Base-by-base conservation (phyloP, 2,329 filamentous ascomycete genomes). In the Fusarium succisae region DNA sequence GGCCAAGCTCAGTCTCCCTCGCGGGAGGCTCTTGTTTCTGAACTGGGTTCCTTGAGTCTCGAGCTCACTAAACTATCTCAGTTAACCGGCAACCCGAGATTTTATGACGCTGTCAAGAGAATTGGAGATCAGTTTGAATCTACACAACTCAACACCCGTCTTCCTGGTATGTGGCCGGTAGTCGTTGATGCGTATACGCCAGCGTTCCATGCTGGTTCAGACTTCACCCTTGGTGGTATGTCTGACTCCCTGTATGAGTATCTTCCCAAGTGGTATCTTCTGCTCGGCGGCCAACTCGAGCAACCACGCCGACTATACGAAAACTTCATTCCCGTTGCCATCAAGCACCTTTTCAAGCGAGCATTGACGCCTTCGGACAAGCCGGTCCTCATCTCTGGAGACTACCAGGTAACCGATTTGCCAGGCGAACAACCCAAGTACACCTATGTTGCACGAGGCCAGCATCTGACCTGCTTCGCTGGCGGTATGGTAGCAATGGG, bases 401-500 rank as follows among this genome's bases (percentile, higher is more conserved):
- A 87, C 30, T 83, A 85, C 13, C 83, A 74, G 30, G 79, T 82
- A n/a, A 77, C 41, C 45, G 65, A 59, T 53, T 50, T 70, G 32
- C 71, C 72, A n/a, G 70, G 75, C 8, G 71, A 76, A 53, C 59
- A 74, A 26, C 71, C 72, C 57, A 79, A 78, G 44, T 76, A 76
- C 39, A 79, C 80, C 28, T 79, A 82, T 22, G 85, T 77, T 18
- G 78, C 83, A 9, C 81, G 85, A 70, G 80, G 80, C 24, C 89
- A 90, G 55, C 91, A 93, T 79, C 81, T 92, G 7, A 86, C 87
- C 8, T 93, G 91, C 79, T 93, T 92, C 77, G 85, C 87, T 7
- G 91, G 91, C 10, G 91, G 90, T n/a, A 90, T 92, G 87, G 88
- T 92, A 45, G 91, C 84, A 15, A 86, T 93, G 50, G 90, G 87